phyloP scores from a whole-genome alignment of 495 filamentous ascomycete species.

The Talaromyces adpressus region DNA sequence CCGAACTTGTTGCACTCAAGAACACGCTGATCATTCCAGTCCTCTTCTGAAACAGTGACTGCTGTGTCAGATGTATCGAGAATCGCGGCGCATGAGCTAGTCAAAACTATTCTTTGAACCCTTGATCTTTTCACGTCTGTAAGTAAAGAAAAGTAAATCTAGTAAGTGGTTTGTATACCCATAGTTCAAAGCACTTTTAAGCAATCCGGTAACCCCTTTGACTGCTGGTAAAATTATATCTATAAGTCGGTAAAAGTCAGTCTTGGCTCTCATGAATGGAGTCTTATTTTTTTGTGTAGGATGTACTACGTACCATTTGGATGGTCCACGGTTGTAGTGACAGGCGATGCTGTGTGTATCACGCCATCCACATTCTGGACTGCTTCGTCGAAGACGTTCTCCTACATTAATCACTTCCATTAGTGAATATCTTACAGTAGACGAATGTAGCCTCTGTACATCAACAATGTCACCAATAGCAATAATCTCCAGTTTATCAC shows the following conservation, averaged over 20 bases:
- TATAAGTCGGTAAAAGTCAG: slow-evolving; percentile 26
- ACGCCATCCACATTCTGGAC: slow-evolving; percentile 38
- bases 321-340: slow-evolving; percentile 27
- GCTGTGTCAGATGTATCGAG: slow-evolving; percentile 34
- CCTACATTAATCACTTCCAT: slow-evolving; percentile 16
- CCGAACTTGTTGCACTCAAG: not conserved
- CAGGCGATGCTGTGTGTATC: slow-evolving; percentile 45
- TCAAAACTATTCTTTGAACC: slow-evolving; percentile 51
- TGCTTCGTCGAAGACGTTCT: slow-evolving; percentile 38
- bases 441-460: slow-evolving; percentile 1
- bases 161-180: not conserved
- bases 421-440: not conserved
- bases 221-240: slow-evolving; percentile 27
- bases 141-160: slow-evolving; percentile 14
- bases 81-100: slow-evolving; percentile 70
- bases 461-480: not conserved
- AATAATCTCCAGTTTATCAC: not conserved
- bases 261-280: not conserved
- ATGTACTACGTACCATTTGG: not conserved
- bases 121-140: slow-evolving; percentile 32
- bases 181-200: slow-evolving; percentile 18
- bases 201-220: slow-evolving; percentile 34
- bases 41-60: slow-evolving; percentile 33
- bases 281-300: not conserved
- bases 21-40: slow-evolving; percentile 31